Evolutionary conservation across 495 filamentous ascomycete species (phyloP), one percentile per base, ranked within the genome.

Genomic region (Penicillium atrosanguineum): DNA sequence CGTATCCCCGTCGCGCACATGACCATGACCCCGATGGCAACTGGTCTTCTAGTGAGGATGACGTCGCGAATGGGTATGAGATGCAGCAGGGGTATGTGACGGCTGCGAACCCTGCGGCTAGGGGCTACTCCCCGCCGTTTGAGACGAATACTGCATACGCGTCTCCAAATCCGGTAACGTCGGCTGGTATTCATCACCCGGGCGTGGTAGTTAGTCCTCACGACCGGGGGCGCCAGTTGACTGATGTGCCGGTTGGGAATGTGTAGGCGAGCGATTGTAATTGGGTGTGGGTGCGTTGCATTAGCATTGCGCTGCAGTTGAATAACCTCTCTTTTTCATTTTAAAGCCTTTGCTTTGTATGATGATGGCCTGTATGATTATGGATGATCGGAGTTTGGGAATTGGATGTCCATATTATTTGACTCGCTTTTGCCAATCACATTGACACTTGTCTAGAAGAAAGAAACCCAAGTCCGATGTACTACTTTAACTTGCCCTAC

Each of bases 31-130:
- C 48, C 9, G 71, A 77, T 40, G 69, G 65, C 0, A 65, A 65
- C 47, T 76, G 68, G 64, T 76, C 73, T 6, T 77, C 74, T 0
- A 73, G 73, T 23, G 75, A 77, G 41, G 74, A 77, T 38, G 69
- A 69, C 48, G 63, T 68, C 2, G 62, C 59, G 0, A 58, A 69
- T 43, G 70, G 67, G 1, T 77, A 69, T 53, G 73, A 79, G 56
- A 74, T 77, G 74, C 72, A 72, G 46, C 59, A 60, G 41, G 68
- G 69, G 6, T 71, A 74, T 55, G 47, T 57, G 18, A 62, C 46
- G 40, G 44, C 67, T 16, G 63, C 63, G 23, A 70, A 63, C 7
- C 67, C 63, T 5, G 53, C 31, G 8, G 47, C 62, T 18, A 47
- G 51, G 28, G 62, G 48, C 3, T 61, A 62, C 29, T 46, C 56